These are phyloP conservation scores for Aspergillus vadensis DNA, from an alignment of 2,329 filamentous ascomycete genomes.

Conservation along the genomic window DNA sequence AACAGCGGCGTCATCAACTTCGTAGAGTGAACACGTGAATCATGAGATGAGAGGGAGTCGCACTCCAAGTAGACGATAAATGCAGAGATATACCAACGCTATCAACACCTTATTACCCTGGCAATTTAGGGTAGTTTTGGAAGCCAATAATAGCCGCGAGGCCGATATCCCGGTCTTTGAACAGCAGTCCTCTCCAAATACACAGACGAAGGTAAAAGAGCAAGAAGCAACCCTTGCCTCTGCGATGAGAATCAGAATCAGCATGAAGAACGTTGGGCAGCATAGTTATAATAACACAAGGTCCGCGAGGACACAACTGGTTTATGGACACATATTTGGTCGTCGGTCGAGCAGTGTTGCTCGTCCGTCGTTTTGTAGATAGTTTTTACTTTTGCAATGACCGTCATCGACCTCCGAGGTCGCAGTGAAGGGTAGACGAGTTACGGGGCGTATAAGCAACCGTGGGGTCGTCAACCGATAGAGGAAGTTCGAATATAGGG, in stretches of 20 bases:
- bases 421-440: constrained; percentile 1
- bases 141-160: constrained; percentile 29
- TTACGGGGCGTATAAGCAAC: constrained; percentile 12
- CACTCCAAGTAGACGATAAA: constrained; percentile 12
- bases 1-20: constrained; percentile 19
- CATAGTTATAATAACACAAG: constrained; percentile 21
- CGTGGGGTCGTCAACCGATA: constrained; percentile 24
- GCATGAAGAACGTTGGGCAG: constrained; percentile 15
- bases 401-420: background rate
- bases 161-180: constrained; percentile 28
- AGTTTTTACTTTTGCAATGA: background rate
- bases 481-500: background rate
- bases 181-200: constrained; percentile 24
- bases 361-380: constrained; percentile 1
- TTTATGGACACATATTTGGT: constrained; percentile 26
- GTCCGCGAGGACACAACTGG: constrained; percentile 39
- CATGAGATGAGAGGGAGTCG: constrained; percentile 8
- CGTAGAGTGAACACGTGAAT: constrained; percentile 16
- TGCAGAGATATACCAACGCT: constrained; percentile 28
- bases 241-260: constrained; percentile 13
- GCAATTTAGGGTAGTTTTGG: constrained; percentile 9
- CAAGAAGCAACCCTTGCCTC: constrained; percentile 13
- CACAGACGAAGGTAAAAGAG: constrained; percentile 21
- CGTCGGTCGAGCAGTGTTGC: background rate
- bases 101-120: constrained; percentile 26